Percentiles rank a stretch among this genome's conserved stretches.
These are phyloP conservation scores for Aspergillus sp. DNA, from an alignment of 2,329 filamentous ascomycete genomes.

Conservation along the genomic window DNA sequence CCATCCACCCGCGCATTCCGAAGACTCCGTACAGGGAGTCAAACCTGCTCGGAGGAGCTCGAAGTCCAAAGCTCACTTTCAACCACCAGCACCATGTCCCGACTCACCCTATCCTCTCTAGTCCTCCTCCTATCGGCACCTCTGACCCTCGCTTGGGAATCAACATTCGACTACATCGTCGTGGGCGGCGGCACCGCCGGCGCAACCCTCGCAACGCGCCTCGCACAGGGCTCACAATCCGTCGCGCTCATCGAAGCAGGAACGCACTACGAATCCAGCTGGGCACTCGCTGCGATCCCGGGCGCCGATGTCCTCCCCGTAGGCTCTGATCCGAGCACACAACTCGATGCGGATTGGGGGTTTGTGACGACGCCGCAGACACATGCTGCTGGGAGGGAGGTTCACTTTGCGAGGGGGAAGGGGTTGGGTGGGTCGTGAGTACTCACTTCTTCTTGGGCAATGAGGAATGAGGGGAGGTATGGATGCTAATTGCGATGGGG, in stretches of 20 bases:
- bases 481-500: too few relatives aligned
- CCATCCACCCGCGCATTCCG: not conserved
- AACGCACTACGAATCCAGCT: slow-evolving; percentile 30
- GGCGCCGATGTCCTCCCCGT: slow-evolving; percentile 25
- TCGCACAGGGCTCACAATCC: slow-evolving; percentile 27
- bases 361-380: slow-evolving; percentile 28
- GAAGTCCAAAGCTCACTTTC: too few relatives aligned
- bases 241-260: slow-evolving; percentile 39
- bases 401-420: slow-evolving; percentile 33
- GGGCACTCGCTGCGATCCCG: slow-evolving; percentile 24
- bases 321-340: slow-evolving; percentile 29
- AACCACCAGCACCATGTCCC: too few relatives aligned
- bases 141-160: not conserved
- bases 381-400: slow-evolving; percentile 27
- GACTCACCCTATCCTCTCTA: too few relatives aligned
- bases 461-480: too few relatives aligned
- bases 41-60: too few relatives aligned
- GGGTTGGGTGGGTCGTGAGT: slow-evolving; percentile 2
- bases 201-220: slow-evolving; percentile 28
- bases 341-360: slow-evolving; percentile 29
- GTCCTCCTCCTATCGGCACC: not conserved
- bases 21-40: not conserved
- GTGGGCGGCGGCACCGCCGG: slow-evolving; percentile 35
- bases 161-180: slow-evolving; percentile 33
- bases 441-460: too few relatives aligned